Conservation (phyloP, 2,329 filamentous ascomycete species). For the Fusarium irregulare region DNA sequence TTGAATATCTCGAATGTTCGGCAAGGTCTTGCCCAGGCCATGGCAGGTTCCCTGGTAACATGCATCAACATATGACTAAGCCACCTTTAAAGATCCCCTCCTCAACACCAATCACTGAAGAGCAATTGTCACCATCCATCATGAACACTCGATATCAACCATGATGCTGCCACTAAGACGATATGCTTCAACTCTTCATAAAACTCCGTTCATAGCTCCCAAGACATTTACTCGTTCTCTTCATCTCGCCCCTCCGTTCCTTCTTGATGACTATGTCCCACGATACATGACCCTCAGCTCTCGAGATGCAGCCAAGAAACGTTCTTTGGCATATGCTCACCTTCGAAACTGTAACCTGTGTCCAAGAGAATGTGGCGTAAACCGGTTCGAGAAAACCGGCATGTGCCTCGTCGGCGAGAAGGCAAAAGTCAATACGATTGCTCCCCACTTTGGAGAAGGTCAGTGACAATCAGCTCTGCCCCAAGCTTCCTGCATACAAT, state of each 20-base stretch:
- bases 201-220: not conserved
- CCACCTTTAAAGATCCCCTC: not conserved
- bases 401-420: slow-evolving; percentile 81
- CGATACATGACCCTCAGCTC: slow-evolving; percentile 77
- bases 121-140: slow-evolving; percentile 39
- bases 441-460: slow-evolving; percentile 85
- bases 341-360: slow-evolving; percentile 84
- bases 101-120: slow-evolving; percentile 41
- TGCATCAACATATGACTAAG: slow-evolving; percentile 22
- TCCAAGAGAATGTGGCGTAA: slow-evolving; percentile 79
- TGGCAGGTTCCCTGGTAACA: not conserved
- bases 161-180: slow-evolving; percentile 32
- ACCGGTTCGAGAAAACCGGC: slow-evolving; percentile 82
- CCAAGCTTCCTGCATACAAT: slow-evolving; percentile 5
- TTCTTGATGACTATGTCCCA: slow-evolving; percentile 79
- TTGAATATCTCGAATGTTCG: not conserved
- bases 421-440: slow-evolving; percentile 85
- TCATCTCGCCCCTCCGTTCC: slow-evolving; percentile 72
- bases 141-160: slow-evolving; percentile 17
- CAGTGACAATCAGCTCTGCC: slow-evolving; percentile 39
- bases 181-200: not conserved
- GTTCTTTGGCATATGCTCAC: slow-evolving; percentile 78
- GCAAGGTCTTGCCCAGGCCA: not conserved
- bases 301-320: slow-evolving; percentile 77
- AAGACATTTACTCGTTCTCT: slow-evolving; percentile 47